phyloP scores from a whole-genome alignment of 306 rosid genomes.

The Rosa multiflora region DNA sequence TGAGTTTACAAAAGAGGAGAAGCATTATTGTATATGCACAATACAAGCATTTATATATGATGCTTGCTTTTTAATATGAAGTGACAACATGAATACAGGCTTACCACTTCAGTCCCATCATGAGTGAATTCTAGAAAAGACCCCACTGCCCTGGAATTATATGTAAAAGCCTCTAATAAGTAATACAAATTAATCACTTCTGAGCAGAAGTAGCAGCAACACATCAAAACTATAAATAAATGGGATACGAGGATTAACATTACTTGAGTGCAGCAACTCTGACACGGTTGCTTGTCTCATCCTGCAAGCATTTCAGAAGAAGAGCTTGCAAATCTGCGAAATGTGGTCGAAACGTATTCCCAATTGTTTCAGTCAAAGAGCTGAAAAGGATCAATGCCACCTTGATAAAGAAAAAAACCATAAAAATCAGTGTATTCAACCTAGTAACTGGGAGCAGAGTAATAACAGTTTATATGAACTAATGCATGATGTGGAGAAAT shows the following conservation, averaged over 20 bases:
- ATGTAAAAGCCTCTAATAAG: slow-evolving; percentile 28
- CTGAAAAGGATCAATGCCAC: slow-evolving; percentile 97
- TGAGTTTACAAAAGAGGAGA: neutral
- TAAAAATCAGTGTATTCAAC: slow-evolving; percentile 25
- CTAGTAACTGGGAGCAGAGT: neutral
- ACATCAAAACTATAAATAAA: neutral
- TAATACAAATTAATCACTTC: neutral
- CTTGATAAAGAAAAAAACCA: slow-evolving; percentile 41
- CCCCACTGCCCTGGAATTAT: slow-evolving; percentile 82
- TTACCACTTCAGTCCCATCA: slow-evolving; percentile 92
- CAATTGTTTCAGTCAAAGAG: slow-evolving; percentile 95
- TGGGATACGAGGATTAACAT: slow-evolving; percentile 11
- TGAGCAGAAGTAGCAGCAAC: neutral
- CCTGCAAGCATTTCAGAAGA: slow-evolving; percentile 91
- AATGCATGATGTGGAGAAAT: neutral
- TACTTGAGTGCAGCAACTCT: slow-evolving; percentile 97
- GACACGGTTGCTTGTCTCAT: slow-evolving; percentile 91
- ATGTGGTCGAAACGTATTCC: slow-evolving; percentile 81
- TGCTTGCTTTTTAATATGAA: neutral
- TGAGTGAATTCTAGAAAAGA: slow-evolving; percentile 94
- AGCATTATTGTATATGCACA: neutral
- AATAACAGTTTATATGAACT: neutral
- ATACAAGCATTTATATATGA: neutral
- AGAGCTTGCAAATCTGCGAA: slow-evolving; percentile 87
- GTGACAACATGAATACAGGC: slow-evolving; percentile 23